phyloP scores from a whole-genome alignment of 495 filamentous ascomycete genomes.

The Tuber umbilicatum region DNA sequence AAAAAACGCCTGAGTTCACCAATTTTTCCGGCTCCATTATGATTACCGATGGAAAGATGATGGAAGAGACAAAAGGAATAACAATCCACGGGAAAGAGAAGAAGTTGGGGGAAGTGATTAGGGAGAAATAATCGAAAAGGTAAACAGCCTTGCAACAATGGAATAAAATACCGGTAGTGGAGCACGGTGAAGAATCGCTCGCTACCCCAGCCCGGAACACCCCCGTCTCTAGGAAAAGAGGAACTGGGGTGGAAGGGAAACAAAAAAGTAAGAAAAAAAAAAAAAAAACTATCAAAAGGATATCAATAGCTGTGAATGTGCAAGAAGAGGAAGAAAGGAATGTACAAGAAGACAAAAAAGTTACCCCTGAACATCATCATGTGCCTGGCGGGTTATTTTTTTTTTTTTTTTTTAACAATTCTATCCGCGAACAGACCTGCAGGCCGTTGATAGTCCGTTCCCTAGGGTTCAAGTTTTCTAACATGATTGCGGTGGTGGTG shows the following conservation, averaged over 20 bases:
- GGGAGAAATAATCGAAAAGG: neutral
- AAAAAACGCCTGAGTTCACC: conserved; percentile 29
- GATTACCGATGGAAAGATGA: conserved; percentile 26
- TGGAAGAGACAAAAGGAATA: conserved; percentile 2
- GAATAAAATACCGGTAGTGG: conserved; percentile 12
- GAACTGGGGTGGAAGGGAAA: conserved; percentile 14
- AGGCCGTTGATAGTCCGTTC: neutral
- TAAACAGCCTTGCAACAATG: neutral
- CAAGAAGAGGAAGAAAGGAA: neutral
- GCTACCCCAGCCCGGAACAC: neutral
- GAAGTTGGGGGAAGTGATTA: too few relatives aligned
- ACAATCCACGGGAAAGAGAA: too few relatives aligned
- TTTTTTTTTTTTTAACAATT: conserved; percentile 15
- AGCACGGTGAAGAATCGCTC: conserved; percentile 5
- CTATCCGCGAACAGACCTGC: neutral
- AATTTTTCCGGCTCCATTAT: neutral
- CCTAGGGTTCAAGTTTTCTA: neutral
- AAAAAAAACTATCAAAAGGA: conserved; percentile 9
- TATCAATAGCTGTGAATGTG: conserved; percentile 18
- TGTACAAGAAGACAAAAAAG: neutral
- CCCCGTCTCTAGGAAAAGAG: conserved; percentile 10
- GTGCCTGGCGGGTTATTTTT: neutral
- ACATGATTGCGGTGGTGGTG: neutral
- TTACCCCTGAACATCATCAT: neutral
- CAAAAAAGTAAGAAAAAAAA: neutral